Percentiles rank a stretch among this genome's conserved stretches.
phyloP scores from a whole-genome alignment of 2,329 filamentous ascomycete species.

The Daldinia sp. region DNA sequence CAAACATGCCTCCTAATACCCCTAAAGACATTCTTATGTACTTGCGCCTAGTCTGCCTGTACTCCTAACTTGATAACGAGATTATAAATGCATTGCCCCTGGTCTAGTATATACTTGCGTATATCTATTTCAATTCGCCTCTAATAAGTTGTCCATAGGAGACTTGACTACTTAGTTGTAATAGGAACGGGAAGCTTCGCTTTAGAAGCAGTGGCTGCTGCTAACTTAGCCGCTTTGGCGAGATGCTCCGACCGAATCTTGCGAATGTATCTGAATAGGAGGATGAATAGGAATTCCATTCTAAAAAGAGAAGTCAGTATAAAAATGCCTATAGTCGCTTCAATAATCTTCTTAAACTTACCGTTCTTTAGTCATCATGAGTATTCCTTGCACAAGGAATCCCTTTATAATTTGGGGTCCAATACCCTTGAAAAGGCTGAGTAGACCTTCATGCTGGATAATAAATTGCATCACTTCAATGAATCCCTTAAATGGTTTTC shows the following conservation, averaged over 20 bases:
- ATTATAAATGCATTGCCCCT: conserved; percentile 23
- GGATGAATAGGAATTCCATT: conserved; percentile 88
- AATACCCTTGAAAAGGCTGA: conserved; percentile 96
- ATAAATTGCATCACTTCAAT: conserved; percentile 96
- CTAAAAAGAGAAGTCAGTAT: conserved; percentile 56
- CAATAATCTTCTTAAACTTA: conserved; percentile 56
- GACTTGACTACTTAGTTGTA: conserved; percentile 55
- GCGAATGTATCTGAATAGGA: conserved; percentile 85
- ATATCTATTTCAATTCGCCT: conserved; percentile 18
- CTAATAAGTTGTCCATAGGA: conserved; percentile 14
- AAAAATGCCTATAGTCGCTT: neutral
- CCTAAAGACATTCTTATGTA: conserved; percentile 21
- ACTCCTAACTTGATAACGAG: conserved; percentile 28
- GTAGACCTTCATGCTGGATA: conserved; percentile 83
- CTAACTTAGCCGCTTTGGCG: conserved; percentile 72
- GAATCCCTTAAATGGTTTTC: conserved; percentile 94
- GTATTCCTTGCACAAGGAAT: conserved; percentile 89
- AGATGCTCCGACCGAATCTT: conserved; percentile 77
- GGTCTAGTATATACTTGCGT: conserved; percentile 15
- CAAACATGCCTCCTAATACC: conserved; percentile 5
- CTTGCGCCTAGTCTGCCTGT: conserved; percentile 14
- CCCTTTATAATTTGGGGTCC: conserved; percentile 94
- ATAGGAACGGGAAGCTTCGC: conserved; percentile 59
- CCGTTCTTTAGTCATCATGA: conserved; percentile 99
- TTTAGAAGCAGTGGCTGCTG: conserved; percentile 64